These are phyloP conservation scores for Yarrowia alimentaria DNA, from an alignment of 805 yeast genomes.

Conservation along the genomic window DNA sequence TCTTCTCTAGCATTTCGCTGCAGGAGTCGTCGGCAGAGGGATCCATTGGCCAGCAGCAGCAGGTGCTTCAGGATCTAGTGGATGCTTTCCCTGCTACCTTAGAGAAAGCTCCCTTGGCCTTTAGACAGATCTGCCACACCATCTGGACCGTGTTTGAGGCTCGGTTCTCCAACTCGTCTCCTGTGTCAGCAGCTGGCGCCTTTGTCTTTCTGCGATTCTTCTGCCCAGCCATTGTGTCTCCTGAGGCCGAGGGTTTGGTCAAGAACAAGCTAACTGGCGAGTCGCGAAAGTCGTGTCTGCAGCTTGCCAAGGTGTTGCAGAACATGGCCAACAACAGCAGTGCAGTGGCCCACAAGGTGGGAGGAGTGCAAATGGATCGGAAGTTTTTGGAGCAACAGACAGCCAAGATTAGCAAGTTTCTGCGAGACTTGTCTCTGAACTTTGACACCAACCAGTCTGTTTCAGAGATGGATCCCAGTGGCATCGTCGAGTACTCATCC, in stretches of 20 bases:
- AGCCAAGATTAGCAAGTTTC: constrained; percentile 49
- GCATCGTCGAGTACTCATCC: constrained; percentile 31
- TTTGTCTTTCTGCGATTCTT: constrained; percentile 69
- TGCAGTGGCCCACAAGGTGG: no score
- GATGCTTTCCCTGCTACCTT: no score
- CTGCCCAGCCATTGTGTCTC: constrained; percentile 82
- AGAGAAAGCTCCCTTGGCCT: no score
- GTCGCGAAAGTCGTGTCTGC: constrained; percentile 33
- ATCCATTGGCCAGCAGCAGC: no score
- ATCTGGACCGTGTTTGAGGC: constrained; percentile 56
- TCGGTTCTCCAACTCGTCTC: constrained; percentile 61
- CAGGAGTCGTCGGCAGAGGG: no score
- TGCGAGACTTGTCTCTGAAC: constrained; percentile 1
- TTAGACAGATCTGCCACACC: constrained; percentile 63
- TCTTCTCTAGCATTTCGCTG: no score
- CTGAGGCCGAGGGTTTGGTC: constrained; percentile 50
- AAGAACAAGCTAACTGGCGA: constrained; percentile 30
- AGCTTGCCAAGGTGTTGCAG: constrained; percentile 38
- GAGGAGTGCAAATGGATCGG: constrained; percentile 33
- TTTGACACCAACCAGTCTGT: no score
- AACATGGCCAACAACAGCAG: constrained; percentile 35
- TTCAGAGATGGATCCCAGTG: constrained; percentile 29
- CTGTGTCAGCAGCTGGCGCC: constrained; percentile 73
- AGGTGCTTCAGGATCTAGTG: constrained; percentile 11
- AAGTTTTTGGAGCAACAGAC: constrained; percentile 31